Conservation (phyloP, 2,329 filamentous ascomycete species). For the Aureobasidium mangrovei region DNA sequence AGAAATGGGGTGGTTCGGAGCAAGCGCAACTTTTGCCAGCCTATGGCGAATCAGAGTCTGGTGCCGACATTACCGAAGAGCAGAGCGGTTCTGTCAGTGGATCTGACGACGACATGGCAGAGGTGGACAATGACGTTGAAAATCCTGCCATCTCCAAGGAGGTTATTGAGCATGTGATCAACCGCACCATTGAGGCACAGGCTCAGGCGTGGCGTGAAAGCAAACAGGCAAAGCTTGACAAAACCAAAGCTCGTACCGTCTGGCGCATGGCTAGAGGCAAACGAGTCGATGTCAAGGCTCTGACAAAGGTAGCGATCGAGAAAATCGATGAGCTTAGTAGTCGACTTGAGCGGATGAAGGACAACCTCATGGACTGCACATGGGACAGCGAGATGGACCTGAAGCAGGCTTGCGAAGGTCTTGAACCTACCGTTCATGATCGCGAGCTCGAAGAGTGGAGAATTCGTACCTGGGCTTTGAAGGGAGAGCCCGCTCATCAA, state of each 20-base stretch:
- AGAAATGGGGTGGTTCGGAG: conserved; percentile 18
- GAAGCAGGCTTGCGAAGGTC: conserved; percentile 44
- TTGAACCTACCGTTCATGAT: conserved; percentile 59
- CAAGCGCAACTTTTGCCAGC: conserved; percentile 4
- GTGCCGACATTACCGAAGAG: not conserved
- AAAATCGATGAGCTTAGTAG: conserved; percentile 35
- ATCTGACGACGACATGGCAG: conserved; percentile 33
- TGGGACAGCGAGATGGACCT: conserved; percentile 50
- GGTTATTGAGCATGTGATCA: conserved; percentile 34
- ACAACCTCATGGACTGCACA: conserved; percentile 43
- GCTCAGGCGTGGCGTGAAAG: conserved; percentile 49
- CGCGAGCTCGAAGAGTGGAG: conserved; percentile 46
- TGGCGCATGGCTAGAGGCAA: conserved; percentile 51
- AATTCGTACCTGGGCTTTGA: conserved; percentile 30
- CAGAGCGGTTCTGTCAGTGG: conserved; percentile 21
- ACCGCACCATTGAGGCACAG: conserved; percentile 44
- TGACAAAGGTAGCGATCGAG: conserved; percentile 38
- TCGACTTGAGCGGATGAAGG: conserved; percentile 49
- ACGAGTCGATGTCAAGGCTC: conserved; percentile 28
- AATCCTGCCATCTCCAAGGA: not conserved
- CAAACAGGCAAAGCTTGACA: conserved; percentile 47
- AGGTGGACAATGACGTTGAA: conserved; percentile 1
- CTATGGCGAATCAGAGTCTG: conserved; percentile 46
- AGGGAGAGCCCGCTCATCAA: conserved; percentile 20
- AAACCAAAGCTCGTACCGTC: conserved; percentile 49